A percentile compares a stretch with the other conserved stretches of the same genome.
These are phyloP conservation scores for Rubia yunnanensis DNA, from an alignment of 257 asterid species.

Conservation along the genomic window DNA sequence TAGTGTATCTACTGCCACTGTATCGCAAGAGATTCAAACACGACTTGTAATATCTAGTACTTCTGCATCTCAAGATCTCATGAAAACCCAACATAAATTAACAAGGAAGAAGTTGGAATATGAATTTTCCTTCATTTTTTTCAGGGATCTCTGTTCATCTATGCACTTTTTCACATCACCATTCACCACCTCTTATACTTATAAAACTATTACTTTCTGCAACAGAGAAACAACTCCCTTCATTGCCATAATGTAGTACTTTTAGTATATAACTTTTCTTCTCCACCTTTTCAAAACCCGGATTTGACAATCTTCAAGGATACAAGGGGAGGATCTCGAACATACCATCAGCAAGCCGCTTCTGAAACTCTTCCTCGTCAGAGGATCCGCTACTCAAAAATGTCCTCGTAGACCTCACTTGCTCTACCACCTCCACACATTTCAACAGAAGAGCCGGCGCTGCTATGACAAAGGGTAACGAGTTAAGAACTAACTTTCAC, in stretches of 20 bases:
- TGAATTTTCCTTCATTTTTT: not conserved
- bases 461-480: constrained; percentile 23
- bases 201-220: not conserved
- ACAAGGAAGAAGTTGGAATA: not conserved
- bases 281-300: constrained; percentile 2
- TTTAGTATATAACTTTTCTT: not conserved
- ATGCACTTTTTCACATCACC: constrained; percentile 1
- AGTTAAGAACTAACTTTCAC: not conserved
- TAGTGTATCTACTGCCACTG: too few relatives aligned
- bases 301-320: not conserved
- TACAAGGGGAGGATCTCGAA: not conserved
- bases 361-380: not conserved
- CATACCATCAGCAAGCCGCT: not conserved
- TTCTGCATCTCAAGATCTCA: not conserved
- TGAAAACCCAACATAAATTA: not conserved
- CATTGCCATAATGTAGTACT: not conserved
- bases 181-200: not conserved
- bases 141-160: not conserved
- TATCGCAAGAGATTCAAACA: too few relatives aligned
- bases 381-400: constrained; percentile 8
- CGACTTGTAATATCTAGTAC: too few relatives aligned
- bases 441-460: constrained; percentile 51
- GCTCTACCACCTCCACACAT: constrained; percentile 8
- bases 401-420: not conserved
- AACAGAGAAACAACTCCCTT: constrained; percentile 1